phyloP scores from a whole-genome alignment of 1,139 yeast genomes.

The Kodamaea alishanica region DNA sequence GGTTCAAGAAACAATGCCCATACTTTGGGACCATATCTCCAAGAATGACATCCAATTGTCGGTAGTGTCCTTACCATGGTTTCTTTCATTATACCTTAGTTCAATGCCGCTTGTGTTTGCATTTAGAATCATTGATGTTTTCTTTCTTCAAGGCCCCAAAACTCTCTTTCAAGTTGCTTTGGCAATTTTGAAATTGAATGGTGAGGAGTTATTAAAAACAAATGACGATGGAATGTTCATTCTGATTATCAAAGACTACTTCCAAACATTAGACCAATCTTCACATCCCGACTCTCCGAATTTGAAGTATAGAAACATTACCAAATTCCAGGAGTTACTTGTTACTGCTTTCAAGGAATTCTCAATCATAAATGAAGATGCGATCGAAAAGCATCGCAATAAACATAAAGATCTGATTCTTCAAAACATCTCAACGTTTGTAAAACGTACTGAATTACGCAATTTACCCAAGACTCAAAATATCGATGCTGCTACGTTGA shows the following conservation, averaged over 20 bases:
- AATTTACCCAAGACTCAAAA: conserved; percentile 73
- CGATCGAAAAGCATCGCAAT: conserved; percentile 64
- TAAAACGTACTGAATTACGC: conserved; percentile 85
- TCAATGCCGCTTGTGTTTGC: conserved; percentile 96
- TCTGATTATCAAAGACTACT: conserved; percentile 77
- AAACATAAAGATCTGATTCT: conserved; percentile 74
- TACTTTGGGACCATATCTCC: conserved; percentile 77
- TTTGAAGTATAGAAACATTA: conserved; percentile 60
- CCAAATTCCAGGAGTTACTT: conserved; percentile 85
- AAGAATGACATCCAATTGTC: conserved; percentile 87
- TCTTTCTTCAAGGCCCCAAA: conserved; percentile 86
- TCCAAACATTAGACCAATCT: conserved; percentile 71
- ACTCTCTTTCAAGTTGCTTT: conserved; percentile 90
- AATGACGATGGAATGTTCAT: conserved; percentile 94
- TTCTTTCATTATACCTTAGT: conserved; percentile 80
- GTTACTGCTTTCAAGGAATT: conserved; percentile 94
- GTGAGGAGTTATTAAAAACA: conserved; percentile 72
- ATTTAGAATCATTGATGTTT: conserved; percentile 84
- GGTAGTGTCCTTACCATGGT: conserved; percentile 96
- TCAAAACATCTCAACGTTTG: conserved; percentile 83
- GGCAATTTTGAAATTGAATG: conserved; percentile 82
- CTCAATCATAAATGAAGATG: conserved; percentile 69
- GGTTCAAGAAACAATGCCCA: conserved; percentile 86
- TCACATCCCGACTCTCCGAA: conserved; percentile 74
- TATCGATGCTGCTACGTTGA: conserved; percentile 54